Evolutionary conservation across 1,284 basidiomycete genomes (phyloP).

Genomic region (Volvariella surrecta): DNA sequence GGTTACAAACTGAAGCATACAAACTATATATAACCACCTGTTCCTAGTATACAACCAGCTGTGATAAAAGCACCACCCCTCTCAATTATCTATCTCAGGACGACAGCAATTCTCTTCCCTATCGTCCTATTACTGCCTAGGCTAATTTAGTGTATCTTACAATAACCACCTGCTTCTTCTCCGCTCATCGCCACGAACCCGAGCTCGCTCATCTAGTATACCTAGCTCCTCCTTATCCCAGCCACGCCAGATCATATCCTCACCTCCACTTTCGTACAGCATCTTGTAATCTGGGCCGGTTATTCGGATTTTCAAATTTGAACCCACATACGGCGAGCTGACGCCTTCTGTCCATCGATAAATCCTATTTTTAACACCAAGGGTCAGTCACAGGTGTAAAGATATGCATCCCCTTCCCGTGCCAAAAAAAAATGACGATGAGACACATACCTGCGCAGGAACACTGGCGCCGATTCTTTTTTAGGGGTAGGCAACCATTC

Average conservation of each 20-base stretch:
- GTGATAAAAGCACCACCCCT: neutral
- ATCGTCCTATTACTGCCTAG: neutral
- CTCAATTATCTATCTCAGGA: neutral
- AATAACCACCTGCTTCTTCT: constrained; percentile 25
- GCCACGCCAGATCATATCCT: constrained; percentile 39
- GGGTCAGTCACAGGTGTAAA: constrained; percentile 14
- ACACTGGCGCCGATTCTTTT: constrained; percentile 32
- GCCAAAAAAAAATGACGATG: constrained; percentile 14
- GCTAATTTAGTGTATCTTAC: neutral
- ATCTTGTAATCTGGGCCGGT: constrained; percentile 63
- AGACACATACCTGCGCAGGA: constrained; percentile 36
- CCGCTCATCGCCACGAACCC: constrained; percentile 43
- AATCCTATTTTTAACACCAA: constrained; percentile 25
- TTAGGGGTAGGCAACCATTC: constrained; percentile 53
- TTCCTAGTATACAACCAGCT: neutral
- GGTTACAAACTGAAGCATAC: neutral
- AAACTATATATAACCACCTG: neutral
- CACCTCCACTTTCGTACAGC: constrained; percentile 59
- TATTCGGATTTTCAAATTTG: constrained; percentile 52
- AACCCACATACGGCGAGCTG: constrained; percentile 22
- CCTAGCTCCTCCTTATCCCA: constrained; percentile 27
- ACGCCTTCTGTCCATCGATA: constrained; percentile 22
- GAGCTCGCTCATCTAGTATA: constrained; percentile 34
- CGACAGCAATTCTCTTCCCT: neutral
- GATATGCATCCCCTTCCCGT: constrained; percentile 25